Evolutionary conservation across 2,329 filamentous ascomycete genomes (phyloP), one percentile per base, ranked within the genome.

Genomic region (Trichoderma sp.): DNA sequence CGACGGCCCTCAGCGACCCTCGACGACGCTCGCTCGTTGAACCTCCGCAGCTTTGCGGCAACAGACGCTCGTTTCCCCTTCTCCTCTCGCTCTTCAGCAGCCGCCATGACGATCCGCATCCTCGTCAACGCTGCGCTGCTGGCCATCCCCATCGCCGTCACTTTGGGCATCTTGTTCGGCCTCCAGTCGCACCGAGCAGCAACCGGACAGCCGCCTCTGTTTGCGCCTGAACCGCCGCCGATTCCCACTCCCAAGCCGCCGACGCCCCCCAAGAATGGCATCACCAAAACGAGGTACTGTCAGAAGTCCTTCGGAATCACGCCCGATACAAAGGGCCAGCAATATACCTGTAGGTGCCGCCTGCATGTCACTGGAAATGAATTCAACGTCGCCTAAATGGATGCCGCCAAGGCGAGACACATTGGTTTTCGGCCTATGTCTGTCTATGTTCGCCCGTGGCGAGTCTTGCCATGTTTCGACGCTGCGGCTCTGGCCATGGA

Each of bases 101-200:
- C 59, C 64, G 70, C 71, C 71, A 82, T 83, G 80, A 69, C 68
- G 64, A 70, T 80, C 65, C 73, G 77, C 70, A 81, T 83, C 74
- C 73, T 86, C 68, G 78, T 86, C 75, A 86, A 84, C 76, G 78
- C 82, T 64, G 78, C 78, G 72, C 79, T 87, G 59, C 71, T 86
- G 69, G 80, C 80, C 70, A 75, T 86, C 68, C 84, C 82, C 45
- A 80, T 86, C 67, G 84, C 79, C 67, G 78, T 80, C 65, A 84
- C 83, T 10, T 71, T 86, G 34, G 84, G 83, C 57, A 76, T 85
- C 52, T 75, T 87, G 27, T 75, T 86, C 39, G 84, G 83, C 10
- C 73, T 86, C 39, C 80, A 86, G 68, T 76, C 77, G n/a, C 76
- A 80, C 54, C 79, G 82, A 48, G 72, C 76, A 35, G 77, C 82